Evolutionary conservation across 768 basidiomycete genomes (phyloP).

Genomic region (Hygrocybe punicea): DNA sequence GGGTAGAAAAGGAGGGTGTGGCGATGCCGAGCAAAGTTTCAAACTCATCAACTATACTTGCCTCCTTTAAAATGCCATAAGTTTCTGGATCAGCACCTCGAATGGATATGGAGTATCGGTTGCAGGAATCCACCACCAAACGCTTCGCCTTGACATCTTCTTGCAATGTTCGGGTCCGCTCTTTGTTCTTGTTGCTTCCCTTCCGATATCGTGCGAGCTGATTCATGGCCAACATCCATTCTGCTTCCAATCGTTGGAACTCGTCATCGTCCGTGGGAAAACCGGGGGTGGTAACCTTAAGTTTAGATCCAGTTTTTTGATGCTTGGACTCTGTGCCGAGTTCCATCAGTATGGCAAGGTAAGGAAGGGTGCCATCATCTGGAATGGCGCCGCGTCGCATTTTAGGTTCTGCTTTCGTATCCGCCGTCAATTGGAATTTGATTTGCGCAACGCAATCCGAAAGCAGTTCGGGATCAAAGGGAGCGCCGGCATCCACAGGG

Average conservation of each 20-base stretch:
- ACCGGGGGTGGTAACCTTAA: not conserved
- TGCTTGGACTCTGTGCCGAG: conserved; percentile 2
- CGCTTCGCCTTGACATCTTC: conserved; percentile 1
- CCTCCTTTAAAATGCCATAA: conserved; percentile 1
- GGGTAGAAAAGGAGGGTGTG: not conserved
- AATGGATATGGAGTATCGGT: not conserved
- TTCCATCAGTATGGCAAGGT: conserved; percentile 7
- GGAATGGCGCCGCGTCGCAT: conserved; percentile 2
- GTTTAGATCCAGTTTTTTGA: not conserved
- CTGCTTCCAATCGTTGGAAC: not conserved
- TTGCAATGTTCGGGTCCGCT: not conserved
- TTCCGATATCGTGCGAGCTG: not conserved
- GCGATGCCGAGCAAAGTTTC: not conserved
- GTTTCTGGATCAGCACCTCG: not conserved
- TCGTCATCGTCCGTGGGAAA: not conserved
- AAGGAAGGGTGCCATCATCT: conserved; percentile 1
- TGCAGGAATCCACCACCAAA: conserved; percentile 1
- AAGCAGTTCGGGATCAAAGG: conserved; percentile 13
- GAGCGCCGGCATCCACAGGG: conserved; percentile 2
- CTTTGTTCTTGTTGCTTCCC: not conserved
- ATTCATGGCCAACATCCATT: not conserved
- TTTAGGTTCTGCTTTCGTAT: conserved; percentile 1
- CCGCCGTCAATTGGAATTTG: not conserved
- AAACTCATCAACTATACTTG: not conserved
- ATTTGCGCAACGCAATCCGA: conserved; percentile 9